phyloP scores from a whole-genome alignment of 192 early-diverging fungal genomes.

The Mortierella hygrophila region DNA sequence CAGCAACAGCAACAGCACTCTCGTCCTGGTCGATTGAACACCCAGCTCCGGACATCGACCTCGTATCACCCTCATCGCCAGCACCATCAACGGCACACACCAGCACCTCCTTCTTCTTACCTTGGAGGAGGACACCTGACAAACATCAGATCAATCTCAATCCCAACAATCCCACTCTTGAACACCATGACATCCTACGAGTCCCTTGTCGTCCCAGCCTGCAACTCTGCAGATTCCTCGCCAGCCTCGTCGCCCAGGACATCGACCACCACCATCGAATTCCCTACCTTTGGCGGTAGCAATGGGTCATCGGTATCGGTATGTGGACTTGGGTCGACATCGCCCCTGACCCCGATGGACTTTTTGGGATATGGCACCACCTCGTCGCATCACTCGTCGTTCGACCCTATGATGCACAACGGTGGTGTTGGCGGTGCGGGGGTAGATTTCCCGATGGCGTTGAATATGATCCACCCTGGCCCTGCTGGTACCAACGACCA shows the following conservation, averaged over 20 bases:
- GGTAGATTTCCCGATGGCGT: background rate
- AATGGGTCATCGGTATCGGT: background rate
- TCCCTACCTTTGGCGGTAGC: background rate
- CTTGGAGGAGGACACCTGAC: background rate
- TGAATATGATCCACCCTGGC: background rate
- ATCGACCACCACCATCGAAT: background rate
- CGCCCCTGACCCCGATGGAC: background rate
- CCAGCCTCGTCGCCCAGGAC: slow-evolving; percentile 23
- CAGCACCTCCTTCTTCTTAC: background rate
- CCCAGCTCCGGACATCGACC: background rate
- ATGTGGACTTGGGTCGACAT: background rate
- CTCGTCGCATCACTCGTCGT: background rate
- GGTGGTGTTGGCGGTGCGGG: background rate
- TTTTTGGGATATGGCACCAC: background rate
- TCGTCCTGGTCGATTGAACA: background rate
- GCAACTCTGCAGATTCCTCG: slow-evolving; percentile 28
- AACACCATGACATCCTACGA: slow-evolving; percentile 26
- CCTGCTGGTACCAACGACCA: background rate
- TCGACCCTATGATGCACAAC: background rate
- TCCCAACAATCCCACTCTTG: slow-evolving; percentile 24
- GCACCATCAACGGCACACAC: slow-evolving; percentile 9
- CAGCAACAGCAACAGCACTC: background rate
- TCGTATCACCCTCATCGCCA: background rate
- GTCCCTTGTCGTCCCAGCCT: slow-evolving; percentile 49
- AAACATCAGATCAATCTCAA: slow-evolving; percentile 17